Evolutionary conservation across 2,329 filamentous ascomycete genomes (phyloP).

Genomic region (Alternaria ethzedia): DNA sequence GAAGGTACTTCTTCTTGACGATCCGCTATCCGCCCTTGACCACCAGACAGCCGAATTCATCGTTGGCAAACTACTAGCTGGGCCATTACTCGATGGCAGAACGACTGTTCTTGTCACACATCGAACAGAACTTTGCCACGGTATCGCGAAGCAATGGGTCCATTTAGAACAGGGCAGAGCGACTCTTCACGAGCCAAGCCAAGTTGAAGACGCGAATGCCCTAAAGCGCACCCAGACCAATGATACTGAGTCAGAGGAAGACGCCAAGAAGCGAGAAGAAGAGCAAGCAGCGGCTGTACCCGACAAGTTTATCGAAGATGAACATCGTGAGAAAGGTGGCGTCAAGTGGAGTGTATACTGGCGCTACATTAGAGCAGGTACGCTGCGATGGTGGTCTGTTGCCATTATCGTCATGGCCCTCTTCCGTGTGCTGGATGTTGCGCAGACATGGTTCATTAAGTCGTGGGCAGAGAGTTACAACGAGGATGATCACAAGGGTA

Average conservation of each 20-base stretch:
- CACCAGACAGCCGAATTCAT: conserved; percentile 70
- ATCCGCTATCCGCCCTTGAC: conserved; percentile 66
- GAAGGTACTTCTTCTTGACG: conserved; percentile 63
- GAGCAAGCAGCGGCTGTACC: conserved; percentile 62
- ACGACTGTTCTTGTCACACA: conserved; percentile 68
- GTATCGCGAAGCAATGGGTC: conserved; percentile 76
- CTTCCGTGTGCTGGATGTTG: conserved; percentile 69
- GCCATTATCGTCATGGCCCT: conserved; percentile 68
- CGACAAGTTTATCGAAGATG: conserved; percentile 80
- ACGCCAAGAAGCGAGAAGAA: conserved; percentile 44
- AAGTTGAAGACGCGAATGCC: conserved; percentile 54
- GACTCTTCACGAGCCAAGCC: conserved; percentile 48
- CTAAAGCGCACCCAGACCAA: conserved; percentile 49
- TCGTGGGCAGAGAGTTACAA: conserved; percentile 82
- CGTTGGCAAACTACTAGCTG: conserved; percentile 63
- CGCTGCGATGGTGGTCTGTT: conserved; percentile 72
- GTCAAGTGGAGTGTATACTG: conserved; percentile 80
- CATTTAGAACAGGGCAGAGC: conserved; percentile 70
- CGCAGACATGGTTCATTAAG: conserved; percentile 81
- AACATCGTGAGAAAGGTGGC: conserved; percentile 74
- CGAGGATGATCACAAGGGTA: conserved; percentile 29
- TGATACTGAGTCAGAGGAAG: conserved; percentile 44
- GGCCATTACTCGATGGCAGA: conserved; percentile 60
- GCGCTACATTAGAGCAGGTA: conserved; percentile 83
- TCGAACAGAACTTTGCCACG: conserved; percentile 72